Evolutionary conservation across 2,329 filamentous ascomycete species (phyloP).

Genomic region (Clathrospora elynae): DNA sequence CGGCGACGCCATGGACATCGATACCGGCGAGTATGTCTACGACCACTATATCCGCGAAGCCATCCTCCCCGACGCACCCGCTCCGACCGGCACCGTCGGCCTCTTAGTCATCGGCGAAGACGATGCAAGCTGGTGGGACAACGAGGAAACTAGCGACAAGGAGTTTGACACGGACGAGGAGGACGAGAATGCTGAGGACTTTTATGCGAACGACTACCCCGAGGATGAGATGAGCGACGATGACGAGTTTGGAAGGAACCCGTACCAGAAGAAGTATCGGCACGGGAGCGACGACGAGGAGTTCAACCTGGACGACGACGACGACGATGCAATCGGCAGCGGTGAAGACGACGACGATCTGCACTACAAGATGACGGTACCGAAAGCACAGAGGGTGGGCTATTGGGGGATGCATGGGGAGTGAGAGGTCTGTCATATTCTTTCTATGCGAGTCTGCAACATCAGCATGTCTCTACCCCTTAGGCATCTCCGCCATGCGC

Average conservation of each 20-base stretch:
- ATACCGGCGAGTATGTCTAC: slow-evolving; percentile 62
- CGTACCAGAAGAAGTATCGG: slow-evolving; percentile 50
- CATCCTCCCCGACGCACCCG: slow-evolving; percentile 44
- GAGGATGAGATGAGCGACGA: slow-evolving; percentile 78
- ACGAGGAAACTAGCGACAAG: slow-evolving; percentile 58
- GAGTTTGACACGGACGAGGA: slow-evolving; percentile 65
- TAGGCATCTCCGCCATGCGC: too few species aligned
- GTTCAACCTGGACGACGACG: slow-evolving; percentile 30
- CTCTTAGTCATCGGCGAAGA: slow-evolving; percentile 57
- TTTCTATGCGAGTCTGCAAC: too few species aligned
- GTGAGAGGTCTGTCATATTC: not conserved
- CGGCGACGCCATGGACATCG: slow-evolving; percentile 44
- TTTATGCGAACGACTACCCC: slow-evolving; percentile 79
- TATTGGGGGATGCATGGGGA: slow-evolving; percentile 35
- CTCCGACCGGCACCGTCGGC: slow-evolving; percentile 44
- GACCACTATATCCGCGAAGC: slow-evolving; percentile 64
- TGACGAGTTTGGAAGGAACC: slow-evolving; percentile 62
- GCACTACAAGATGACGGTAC: slow-evolving; percentile 38
- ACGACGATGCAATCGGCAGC: slow-evolving; percentile 25
- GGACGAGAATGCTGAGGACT: slow-evolving; percentile 73
- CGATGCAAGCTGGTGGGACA: slow-evolving; percentile 63
- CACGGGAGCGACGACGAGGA: slow-evolving; percentile 51
- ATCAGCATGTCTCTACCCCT: too few species aligned
- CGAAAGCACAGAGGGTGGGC: slow-evolving; percentile 27
- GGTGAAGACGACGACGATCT: slow-evolving; percentile 39